Evolutionary conservation across 345 rosid genomes (phyloP).

Genomic region (Moringa oleifera): DNA sequence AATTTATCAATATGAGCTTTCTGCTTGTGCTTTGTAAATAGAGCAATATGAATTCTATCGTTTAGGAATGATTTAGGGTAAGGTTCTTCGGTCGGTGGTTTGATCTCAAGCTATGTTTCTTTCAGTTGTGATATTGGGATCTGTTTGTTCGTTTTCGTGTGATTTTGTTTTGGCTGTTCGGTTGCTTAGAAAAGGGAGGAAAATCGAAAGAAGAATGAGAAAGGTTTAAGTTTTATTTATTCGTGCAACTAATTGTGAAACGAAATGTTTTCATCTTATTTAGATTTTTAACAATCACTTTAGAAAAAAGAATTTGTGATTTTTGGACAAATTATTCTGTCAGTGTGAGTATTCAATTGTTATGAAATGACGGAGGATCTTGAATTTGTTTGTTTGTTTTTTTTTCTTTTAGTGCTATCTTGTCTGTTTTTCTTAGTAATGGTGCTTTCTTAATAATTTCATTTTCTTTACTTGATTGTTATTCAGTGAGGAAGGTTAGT

Average conservation of each 20-base stretch:
- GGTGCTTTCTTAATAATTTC: background rate
- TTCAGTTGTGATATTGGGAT: constrained; percentile 2
- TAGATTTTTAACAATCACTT: too few relatives aligned
- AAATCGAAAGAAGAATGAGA: background rate
- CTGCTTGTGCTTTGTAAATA: background rate
- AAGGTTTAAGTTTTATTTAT: background rate
- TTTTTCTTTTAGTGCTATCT: background rate
- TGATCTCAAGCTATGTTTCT: background rate
- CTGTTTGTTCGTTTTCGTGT: background rate
- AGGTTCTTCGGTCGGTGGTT: background rate
- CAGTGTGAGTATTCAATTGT: too few relatives aligned
- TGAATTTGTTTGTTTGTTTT: background rate
- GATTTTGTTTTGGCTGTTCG: constrained; percentile 1
- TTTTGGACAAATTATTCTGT: too few relatives aligned
- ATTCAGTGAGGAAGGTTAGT: constrained; percentile 37
- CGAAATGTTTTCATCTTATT: too few relatives aligned
- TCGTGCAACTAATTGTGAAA: too few relatives aligned
- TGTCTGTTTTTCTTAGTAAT: background rate
- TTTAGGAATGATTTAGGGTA: constrained; percentile 27
- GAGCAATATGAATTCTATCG: background rate
- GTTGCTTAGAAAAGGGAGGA: constrained; percentile 1
- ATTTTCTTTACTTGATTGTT: constrained; percentile 11
- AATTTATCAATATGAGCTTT: too few relatives aligned
- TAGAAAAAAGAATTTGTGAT: too few relatives aligned
- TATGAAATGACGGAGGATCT: too few relatives aligned